Percentiles rank a stretch among this genome's conserved stretches.
These are phyloP conservation scores for Funneliformis caledonium DNA, from an alignment of 371 early-diverging fungal genomes.

Conservation along the genomic window DNA sequence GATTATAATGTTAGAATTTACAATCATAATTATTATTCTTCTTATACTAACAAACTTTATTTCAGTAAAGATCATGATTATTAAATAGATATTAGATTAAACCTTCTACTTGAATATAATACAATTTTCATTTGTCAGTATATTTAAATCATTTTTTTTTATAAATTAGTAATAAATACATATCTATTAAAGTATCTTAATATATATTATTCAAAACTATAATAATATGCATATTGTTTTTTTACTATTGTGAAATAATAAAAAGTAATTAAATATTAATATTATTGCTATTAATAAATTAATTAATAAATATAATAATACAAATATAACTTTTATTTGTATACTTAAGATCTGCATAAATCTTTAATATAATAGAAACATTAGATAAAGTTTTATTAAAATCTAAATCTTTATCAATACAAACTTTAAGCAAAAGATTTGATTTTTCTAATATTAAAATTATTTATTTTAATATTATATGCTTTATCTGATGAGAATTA, in stretches of 20 bases:
- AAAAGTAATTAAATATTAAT: background rate
- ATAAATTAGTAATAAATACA: background rate
- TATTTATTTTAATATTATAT: constrained; percentile 3
- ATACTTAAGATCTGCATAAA: constrained; percentile 8
- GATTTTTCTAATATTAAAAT: background rate
- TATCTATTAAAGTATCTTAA: background rate
- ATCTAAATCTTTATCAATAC: constrained; percentile 10
- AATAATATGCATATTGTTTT: background rate
- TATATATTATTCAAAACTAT: constrained; percentile 1
- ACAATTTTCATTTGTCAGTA: background rate
- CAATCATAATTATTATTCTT: background rate
- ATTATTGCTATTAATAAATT: too few relatives aligned
- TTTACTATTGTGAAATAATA: background rate
- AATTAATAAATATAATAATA: too few relatives aligned
- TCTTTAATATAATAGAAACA: background rate
- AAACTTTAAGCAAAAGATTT: background rate
- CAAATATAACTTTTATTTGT: background rate
- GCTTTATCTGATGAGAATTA: background rate
- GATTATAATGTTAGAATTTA: background rate
- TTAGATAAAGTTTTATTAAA: constrained; percentile 17
- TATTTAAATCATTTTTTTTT: background rate
- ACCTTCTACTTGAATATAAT: constrained; percentile 9
- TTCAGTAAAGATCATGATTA: background rate
- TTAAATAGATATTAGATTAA: background rate
- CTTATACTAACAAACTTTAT: constrained; percentile 2